Evolutionary conservation across 2,329 filamentous ascomycete genomes (phyloP).

Genomic region (Verruconis gallopava): DNA sequence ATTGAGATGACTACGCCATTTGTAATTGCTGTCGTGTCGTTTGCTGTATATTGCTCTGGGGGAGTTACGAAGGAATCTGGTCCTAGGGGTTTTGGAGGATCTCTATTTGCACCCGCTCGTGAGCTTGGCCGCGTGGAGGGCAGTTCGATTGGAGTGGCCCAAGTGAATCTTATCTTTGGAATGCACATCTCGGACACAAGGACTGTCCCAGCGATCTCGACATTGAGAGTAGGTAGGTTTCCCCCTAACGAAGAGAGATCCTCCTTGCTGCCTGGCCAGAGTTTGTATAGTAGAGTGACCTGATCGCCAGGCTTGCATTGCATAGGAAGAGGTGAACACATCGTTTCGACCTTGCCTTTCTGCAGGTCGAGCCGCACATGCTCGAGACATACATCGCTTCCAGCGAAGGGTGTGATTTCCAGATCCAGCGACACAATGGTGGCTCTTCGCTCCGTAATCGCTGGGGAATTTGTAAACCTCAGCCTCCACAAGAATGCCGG

Average conservation of each 20-base stretch:
- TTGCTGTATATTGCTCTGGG: not conserved
- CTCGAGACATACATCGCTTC: conserved; percentile 51
- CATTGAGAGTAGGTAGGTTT: not conserved
- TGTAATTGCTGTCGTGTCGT: not conserved
- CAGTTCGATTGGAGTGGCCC: conserved; percentile 59
- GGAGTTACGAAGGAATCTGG: conserved; percentile 1
- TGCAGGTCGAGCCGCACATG: conserved; percentile 44
- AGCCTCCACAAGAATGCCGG: conserved; percentile 62
- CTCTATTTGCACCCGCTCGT: conserved; percentile 1
- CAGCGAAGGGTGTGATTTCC: conserved; percentile 58
- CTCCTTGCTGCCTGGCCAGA: conserved; percentile 33
- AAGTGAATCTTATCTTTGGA: conserved; percentile 50
- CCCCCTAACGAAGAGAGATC: not conserved
- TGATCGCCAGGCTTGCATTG: conserved; percentile 60
- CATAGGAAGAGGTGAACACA: conserved; percentile 43
- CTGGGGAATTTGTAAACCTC: conserved; percentile 54
- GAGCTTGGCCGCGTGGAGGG: conserved; percentile 33
- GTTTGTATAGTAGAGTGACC: conserved; percentile 59
- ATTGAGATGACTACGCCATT: conserved; percentile 62
- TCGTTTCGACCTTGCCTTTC: conserved; percentile 46
- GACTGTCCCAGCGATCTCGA: conserved; percentile 37
- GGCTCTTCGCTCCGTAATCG: conserved; percentile 36
- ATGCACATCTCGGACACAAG: conserved; percentile 44
- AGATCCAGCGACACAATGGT: conserved; percentile 60
- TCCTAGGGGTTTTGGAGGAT: conserved; percentile 6